A percentile compares a stretch with the other conserved stretches of the same genome.
Conservation (phyloP, 139 green algal species). For the Tetraselmis chui region DNA sequence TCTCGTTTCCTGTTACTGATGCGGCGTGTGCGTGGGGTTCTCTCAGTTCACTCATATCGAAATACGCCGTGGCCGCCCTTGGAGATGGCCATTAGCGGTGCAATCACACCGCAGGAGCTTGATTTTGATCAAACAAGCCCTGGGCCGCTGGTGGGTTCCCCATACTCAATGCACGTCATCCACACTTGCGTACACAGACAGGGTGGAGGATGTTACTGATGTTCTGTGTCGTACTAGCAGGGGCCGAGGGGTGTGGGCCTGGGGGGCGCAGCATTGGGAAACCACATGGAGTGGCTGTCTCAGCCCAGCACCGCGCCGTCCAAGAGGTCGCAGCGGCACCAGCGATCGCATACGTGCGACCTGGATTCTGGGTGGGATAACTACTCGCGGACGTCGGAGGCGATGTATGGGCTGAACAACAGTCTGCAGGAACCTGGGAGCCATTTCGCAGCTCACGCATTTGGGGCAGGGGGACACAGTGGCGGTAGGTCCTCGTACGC, state of each 20-base stretch:
- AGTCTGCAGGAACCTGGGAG: no score
- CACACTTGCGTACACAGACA: not conserved
- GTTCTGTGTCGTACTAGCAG: not conserved
- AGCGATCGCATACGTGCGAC: not conserved
- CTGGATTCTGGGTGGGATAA: not conserved
- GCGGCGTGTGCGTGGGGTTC: not conserved
- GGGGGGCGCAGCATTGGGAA: no score
- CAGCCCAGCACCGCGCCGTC: not conserved
- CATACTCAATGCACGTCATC: not conserved
- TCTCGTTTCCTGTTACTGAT: not conserved
- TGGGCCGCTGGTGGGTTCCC: not conserved
- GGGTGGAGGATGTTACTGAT: not conserved
- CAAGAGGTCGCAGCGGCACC: not conserved
- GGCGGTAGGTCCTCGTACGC: no score
- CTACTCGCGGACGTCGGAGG: not conserved
- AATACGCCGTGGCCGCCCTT: not conserved
- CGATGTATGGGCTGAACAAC: not conserved
- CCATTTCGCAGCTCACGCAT: no score
- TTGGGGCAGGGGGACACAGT: no score
- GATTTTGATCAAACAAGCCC: not conserved
- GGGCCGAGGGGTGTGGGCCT: no score
- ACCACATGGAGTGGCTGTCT: not conserved
- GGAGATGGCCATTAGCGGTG: no score
- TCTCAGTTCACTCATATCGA: not conserved
- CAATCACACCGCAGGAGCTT: not conserved